Evolutionary conservation across 1,284 basidiomycete species (phyloP), one percentile per base, ranked within the genome.

Genomic region (Quambalaria eucalypti): DNA sequence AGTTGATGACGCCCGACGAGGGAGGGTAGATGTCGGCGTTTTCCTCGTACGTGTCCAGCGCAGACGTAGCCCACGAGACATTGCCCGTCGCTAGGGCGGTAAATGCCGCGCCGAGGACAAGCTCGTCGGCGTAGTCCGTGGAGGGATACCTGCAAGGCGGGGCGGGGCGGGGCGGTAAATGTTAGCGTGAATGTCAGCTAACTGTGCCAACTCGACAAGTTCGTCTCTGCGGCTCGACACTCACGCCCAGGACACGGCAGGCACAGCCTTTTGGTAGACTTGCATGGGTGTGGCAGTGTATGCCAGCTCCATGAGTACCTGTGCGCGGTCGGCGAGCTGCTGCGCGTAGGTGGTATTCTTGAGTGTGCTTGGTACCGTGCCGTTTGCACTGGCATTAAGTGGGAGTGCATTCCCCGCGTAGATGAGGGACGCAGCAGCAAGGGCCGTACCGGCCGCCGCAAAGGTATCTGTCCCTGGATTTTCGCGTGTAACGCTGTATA

Each of bases 391-490:
- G 14, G 25, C 16, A 14, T n/a, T 23, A 3, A 51, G 78, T 73
- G 28, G 82, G 78, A 12, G 75, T 8, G 78, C 65, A 44, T 77
- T 79, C 52, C 80, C 81, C 42, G 83, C 79, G 71, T 93, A 95
- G 28, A 93, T 81, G 57, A 84, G 81, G 0, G 89, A 85, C 64
- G 87, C 90, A 0, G 90, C 83, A 8, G 90, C 83, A 70, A 95
- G 90, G 6, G 90, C 89, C 1, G 87, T 86, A 0, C 90, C 83
- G 10, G 87, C 82, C 28, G 83, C 82, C 0, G 90, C 88, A 39
- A 87, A 88, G 19, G 83, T 88, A 68, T 96, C 91, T 0, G 91
- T 93, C 33, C 91, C 91, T 0, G 90, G 89, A 47, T 73, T 80
- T 1, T 84, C 84, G 52, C 81, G 77, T 58, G 90, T 90, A 66